phyloP scores from a whole-genome alignment of 305 asterid species.

The Fraxinus ornus region DNA sequence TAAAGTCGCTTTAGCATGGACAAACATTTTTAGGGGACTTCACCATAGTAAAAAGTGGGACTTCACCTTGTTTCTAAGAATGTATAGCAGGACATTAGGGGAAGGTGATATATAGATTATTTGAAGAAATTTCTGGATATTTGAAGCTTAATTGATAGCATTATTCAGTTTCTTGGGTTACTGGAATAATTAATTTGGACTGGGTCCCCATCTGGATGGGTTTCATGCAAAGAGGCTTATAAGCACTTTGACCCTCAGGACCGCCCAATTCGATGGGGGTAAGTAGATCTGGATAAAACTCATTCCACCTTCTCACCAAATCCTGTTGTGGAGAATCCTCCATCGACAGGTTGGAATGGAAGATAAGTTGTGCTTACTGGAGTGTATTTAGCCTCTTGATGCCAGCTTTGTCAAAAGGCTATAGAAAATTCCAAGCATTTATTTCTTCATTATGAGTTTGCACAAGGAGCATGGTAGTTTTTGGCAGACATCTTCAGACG shows the following conservation, averaged over 20 bases:
- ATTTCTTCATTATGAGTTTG: too few species aligned
- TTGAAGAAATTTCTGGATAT: not conserved
- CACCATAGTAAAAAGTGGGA: not conserved
- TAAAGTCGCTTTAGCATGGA: not conserved
- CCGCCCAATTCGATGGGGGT: not conserved
- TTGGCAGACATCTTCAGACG: too few species aligned
- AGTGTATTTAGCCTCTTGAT: too few species aligned
- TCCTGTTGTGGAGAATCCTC: too few species aligned
- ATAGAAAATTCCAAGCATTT: too few species aligned
- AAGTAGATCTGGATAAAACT: not conserved
- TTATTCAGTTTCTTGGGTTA: not conserved
- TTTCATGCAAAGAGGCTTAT: not conserved
- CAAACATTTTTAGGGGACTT: not conserved
- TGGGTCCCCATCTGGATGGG: not conserved
- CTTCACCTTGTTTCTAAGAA: not conserved
- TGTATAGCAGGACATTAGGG: not conserved
- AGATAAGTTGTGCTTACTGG: too few species aligned
- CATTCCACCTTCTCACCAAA: too few species aligned
- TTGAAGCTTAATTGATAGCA: not conserved
- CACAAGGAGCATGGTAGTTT: too few species aligned
- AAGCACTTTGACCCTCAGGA: not conserved
- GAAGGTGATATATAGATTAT: too few species aligned
- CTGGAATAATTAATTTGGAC: not conserved
- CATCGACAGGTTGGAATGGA: too few species aligned
- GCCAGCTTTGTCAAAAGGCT: too few species aligned